Evolutionary conservation across 371 early-diverging fungal genomes (phyloP).

Genomic region (Paramicrosporidium saccamoebae): DNA sequence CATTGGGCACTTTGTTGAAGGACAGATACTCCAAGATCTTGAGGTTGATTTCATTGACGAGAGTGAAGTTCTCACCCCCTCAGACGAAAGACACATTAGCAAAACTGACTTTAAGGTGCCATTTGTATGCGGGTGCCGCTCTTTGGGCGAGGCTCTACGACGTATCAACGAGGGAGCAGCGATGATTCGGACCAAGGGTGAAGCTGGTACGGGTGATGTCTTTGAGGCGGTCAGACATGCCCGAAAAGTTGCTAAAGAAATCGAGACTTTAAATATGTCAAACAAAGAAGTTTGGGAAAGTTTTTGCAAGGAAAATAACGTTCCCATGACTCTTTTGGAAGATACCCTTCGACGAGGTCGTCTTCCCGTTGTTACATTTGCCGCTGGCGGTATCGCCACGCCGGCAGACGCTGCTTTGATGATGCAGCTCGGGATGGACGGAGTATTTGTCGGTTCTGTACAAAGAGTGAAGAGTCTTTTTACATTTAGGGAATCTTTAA

Average conservation of each 20-base stretch:
- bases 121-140: slow-evolving; percentile 78
- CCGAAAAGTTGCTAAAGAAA: slow-evolving; percentile 16
- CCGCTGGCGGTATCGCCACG: slow-evolving; percentile 83
- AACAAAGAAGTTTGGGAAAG: slow-evolving; percentile 32
- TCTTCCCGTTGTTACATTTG: slow-evolving; percentile 87
- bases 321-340: slow-evolving; percentile 52
- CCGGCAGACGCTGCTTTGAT: slow-evolving; percentile 87
- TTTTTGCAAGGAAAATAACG: slow-evolving; percentile 75
- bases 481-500: slow-evolving; percentile 70
- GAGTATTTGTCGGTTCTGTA: slow-evolving; percentile 68
- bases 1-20: slow-evolving; percentile 94
- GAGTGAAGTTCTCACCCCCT: slow-evolving; percentile 76
- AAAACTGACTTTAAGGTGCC: slow-evolving; percentile 72
- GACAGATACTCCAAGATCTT: slow-evolving; percentile 62
- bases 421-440: slow-evolving; percentile 91
- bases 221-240: slow-evolving; percentile 83
- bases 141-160: slow-evolving; percentile 82
- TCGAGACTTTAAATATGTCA: slow-evolving; percentile 17
- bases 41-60: slow-evolving; percentile 88
- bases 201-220: slow-evolving; percentile 85
- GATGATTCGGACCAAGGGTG: slow-evolving; percentile 92
- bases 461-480: too few species aligned
- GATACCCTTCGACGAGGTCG: slow-evolving; percentile 59
- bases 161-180: slow-evolving; percentile 87
- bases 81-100: slow-evolving; percentile 67